Percentiles rank a stretch among this genome's conserved stretches.
Conservation (phyloP, 1,284 basidiomycete genomes). For the Trichosporon sp. region DNA sequence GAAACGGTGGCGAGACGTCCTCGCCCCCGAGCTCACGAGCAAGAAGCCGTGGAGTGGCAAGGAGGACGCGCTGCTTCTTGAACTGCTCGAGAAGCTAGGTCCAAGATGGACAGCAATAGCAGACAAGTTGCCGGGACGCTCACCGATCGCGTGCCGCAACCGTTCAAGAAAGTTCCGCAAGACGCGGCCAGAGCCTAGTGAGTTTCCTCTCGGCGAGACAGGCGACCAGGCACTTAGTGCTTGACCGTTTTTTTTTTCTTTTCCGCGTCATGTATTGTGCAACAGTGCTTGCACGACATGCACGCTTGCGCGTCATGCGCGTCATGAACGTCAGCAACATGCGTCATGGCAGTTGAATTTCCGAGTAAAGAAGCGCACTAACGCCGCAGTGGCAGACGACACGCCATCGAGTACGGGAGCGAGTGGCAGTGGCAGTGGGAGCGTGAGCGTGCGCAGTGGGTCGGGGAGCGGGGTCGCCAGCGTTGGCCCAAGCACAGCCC, state of each 20-base stretch:
- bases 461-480: slow-evolving; percentile 3
- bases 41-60: slow-evolving; percentile 33
- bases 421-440: slow-evolving; percentile 9
- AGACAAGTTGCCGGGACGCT: slow-evolving; percentile 33
- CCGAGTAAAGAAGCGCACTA: slow-evolving; percentile 1
- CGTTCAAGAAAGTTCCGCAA: slow-evolving; percentile 28
- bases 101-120: slow-evolving; percentile 38
- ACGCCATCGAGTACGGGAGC: not conserved
- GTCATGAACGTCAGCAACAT: too few species aligned
- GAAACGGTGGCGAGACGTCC: slow-evolving; percentile 39
- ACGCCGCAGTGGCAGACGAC: slow-evolving; percentile 13
- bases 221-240: not conserved
- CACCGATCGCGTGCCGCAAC: slow-evolving; percentile 36
- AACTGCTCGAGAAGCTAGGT: slow-evolving; percentile 32
- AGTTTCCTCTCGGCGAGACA: not conserved
- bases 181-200: not conserved
- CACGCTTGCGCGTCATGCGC: too few species aligned
- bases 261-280: not conserved
- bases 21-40: slow-evolving; percentile 33
- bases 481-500: not conserved
- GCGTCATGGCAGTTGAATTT: not conserved
- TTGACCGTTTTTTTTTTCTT: too few species aligned
- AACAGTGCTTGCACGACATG: too few species aligned
- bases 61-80: slow-evolving; percentile 35
- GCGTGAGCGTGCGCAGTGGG: not conserved